Evolutionary conservation across 257 asterid species (phyloP), one percentile per base, ranked within the genome.

Genomic region (Plantago elongata): DNA sequence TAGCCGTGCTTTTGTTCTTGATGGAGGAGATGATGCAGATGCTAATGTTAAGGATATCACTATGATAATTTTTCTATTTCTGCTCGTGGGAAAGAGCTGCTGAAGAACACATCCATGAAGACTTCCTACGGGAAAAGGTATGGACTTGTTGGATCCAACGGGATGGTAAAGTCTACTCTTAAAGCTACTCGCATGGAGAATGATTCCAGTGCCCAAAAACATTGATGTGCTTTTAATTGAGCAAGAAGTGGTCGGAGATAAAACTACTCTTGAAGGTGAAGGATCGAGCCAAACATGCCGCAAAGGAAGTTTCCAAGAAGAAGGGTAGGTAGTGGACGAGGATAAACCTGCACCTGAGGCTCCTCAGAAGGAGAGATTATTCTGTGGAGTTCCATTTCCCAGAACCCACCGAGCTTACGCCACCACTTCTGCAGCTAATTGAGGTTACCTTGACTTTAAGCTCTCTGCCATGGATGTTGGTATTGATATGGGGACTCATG

Each of bases 11-110:
- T 83, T 88, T 15, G 85, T 77, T 55, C 84, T 83, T 52, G 88
- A 83, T 47, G 94, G 90, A 3, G 80, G 79, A 51, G 81, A 83
- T 12, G 88, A 81, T 16, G 88, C 90, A 4, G 90, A 81, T 54
- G 90, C 90, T 11, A 85, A 85, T 72, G 90, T 85, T 11, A 81
- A 83, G 69, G 94, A 85, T 68, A 78, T 85, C 17, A 80, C 86
- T 3, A 52, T 85, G 90, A 83, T 18, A 78, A 81, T 45, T 85
- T 85, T 70, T 83, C 90, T 0, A 88, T 83, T 16, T 71, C 94
- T 57, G 94, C 88, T 57, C 82, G 94, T 0, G 90, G 94, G 29
- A 83, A 83, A 65, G 86, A 83, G 42, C 81, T 85, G 14, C 66
- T 85, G 76, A 83, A 78, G 72, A 83, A 83, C 58, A 65, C 87